These are phyloP conservation scores for Sesbania bispinosa DNA, from an alignment of 306 rosid genomes.

Conservation along the genomic window DNA sequence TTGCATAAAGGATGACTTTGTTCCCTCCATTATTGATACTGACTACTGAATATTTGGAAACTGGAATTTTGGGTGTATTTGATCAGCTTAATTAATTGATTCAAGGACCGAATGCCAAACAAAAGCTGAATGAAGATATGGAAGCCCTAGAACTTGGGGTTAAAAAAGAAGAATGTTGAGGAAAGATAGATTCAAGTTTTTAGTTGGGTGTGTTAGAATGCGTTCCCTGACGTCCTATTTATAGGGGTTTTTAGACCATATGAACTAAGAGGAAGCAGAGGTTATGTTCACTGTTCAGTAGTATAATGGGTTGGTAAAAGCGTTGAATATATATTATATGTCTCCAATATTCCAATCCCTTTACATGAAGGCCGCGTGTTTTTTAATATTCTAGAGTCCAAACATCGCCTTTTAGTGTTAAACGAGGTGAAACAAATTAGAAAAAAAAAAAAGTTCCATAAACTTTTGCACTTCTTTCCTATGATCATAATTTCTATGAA, in stretches of 20 bases:
- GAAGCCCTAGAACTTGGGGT: background rate
- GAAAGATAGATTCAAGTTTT: background rate
- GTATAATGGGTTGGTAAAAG: background rate
- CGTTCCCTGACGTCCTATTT: background rate
- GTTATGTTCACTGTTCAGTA: background rate
- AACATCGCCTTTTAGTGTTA: no score
- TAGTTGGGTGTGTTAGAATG: background rate
- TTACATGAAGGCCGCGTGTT: no score
- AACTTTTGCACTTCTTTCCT: no score
- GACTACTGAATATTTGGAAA: background rate
- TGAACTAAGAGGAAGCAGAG: background rate
- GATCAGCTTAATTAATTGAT: no score
- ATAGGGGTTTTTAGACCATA: background rate
- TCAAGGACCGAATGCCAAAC: background rate
- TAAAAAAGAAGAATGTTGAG: background rate
- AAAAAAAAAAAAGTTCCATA: no score
- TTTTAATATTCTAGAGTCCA: no score
- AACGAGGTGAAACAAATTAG: no score
- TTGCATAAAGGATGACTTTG: constrained; percentile 18
- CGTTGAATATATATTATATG: no score
- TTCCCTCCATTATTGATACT: constrained; percentile 23
- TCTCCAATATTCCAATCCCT: no score
- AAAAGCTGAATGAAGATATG: background rate
- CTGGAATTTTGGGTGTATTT: background rate
- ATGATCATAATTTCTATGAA: no score